phyloP scores from a whole-genome alignment of 1,284 basidiomycete species.

The Taiwanofungus camphoratus region DNA sequence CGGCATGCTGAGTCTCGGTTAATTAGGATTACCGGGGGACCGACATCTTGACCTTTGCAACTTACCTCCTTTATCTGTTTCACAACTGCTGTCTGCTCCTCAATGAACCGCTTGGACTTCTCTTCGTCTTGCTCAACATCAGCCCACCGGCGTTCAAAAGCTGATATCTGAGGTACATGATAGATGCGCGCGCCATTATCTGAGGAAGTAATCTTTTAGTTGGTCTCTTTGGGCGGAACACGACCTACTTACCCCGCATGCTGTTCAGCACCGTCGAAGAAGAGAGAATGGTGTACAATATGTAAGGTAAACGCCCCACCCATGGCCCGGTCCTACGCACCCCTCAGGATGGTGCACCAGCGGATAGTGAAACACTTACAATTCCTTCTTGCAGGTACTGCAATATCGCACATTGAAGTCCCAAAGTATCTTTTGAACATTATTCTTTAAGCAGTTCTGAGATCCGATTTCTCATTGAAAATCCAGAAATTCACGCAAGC shows the following conservation, averaged over 20 bases:
- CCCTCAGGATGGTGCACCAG: neutral
- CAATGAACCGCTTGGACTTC: neutral
- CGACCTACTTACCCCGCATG: neutral
- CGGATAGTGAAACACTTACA: slow-evolving; percentile 1
- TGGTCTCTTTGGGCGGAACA: neutral
- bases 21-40: neutral
- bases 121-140: neutral
- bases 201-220: neutral
- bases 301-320: too few species aligned
- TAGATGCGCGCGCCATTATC: neutral
- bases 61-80: neutral
- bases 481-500: neutral
- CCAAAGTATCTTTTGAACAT: slow-evolving; percentile 6
- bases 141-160: too few species aligned
- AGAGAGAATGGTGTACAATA: too few species aligned
- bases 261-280: too few species aligned
- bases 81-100: neutral
- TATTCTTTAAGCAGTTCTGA: slow-evolving; percentile 8
- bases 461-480: neutral
- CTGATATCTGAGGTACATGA: neutral
- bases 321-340: too few species aligned
- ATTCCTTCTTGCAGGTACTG: slow-evolving; percentile 7
- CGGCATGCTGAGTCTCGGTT: neutral
- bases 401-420: slow-evolving; percentile 11
- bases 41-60: neutral